These are phyloP conservation scores for Cryptococcus sp. DNA, from an alignment of 1,284 basidiomycete genomes.

Conservation along the genomic window DNA sequence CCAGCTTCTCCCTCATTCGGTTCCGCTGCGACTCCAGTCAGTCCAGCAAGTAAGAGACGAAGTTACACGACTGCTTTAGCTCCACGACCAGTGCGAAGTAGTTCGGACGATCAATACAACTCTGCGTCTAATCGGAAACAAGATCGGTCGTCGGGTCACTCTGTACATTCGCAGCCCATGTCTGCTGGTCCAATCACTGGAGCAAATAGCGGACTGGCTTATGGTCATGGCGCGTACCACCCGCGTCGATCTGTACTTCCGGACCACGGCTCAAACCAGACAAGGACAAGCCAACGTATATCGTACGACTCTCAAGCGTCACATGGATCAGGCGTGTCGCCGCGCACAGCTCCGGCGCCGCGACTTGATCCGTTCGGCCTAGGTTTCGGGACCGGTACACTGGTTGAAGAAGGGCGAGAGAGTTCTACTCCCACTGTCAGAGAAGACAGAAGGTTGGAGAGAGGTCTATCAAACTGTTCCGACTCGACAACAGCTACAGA, in stretches of 20 bases:
- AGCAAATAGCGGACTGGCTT: no score
- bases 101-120: constrained; percentile 15
- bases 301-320: not conserved
- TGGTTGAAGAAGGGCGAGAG: not conserved
- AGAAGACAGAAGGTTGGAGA: not conserved
- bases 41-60: constrained; percentile 15
- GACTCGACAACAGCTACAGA: constrained; percentile 31
- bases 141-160: no score
- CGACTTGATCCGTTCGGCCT: constrained; percentile 17
- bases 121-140: not conserved
- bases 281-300: not conserved
- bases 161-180: no score
- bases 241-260: no score
- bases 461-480: constrained; percentile 17
- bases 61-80: constrained; percentile 41
- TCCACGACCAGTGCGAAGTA: constrained; percentile 18
- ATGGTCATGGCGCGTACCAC: no score
- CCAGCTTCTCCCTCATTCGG: not conserved
- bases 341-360: not conserved
- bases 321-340: not conserved
- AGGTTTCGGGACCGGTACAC: constrained; percentile 8
- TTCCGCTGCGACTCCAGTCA: not conserved
- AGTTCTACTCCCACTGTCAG: no score
- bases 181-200: no score
- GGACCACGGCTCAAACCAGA: no score